Percentiles rank a stretch among this genome's conserved stretches.
These are phyloP conservation scores for Boletus sensibilis DNA, from an alignment of 768 basidiomycete genomes.

Conservation along the genomic window DNA sequence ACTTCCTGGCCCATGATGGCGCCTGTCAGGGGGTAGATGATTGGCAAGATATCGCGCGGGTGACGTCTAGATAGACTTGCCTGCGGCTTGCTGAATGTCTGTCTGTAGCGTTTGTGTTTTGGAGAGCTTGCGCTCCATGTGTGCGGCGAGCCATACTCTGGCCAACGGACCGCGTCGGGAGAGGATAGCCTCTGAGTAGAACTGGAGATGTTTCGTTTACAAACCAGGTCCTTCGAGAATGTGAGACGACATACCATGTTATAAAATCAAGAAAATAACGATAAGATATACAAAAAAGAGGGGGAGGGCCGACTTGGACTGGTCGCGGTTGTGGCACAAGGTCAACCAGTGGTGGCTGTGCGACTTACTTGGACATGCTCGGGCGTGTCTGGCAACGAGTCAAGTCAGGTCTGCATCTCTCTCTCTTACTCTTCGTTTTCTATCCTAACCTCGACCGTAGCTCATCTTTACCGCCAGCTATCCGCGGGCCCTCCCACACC, in stretches of 20 bases:
- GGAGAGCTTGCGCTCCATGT: conserved; percentile 97
- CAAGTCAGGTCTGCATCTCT: not conserved
- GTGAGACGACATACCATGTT: conserved; percentile 21
- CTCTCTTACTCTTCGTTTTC: not conserved
- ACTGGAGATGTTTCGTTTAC: conserved; percentile 43
- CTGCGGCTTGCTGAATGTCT: conserved; percentile 92
- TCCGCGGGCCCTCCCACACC: not conserved
- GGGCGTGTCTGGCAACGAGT: conserved; percentile 2
- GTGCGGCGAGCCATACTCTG: conserved; percentile 98
- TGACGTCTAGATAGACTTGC: conserved; percentile 35
- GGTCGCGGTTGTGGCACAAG: conserved; percentile 11
- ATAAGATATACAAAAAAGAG: conserved; percentile 21
- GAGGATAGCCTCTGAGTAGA: conserved; percentile 92
- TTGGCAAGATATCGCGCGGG: not conserved
- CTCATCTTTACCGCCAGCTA: not conserved
- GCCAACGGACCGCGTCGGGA: conserved; percentile 92
- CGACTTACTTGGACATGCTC: conserved; percentile 6
- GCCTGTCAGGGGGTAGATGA: conserved; percentile 41
- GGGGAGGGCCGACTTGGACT: not conserved
- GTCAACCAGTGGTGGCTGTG: conserved; percentile 30
- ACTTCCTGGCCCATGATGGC: conserved; percentile 94
- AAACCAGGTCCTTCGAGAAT: not conserved
- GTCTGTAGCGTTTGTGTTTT: conserved; percentile 94
- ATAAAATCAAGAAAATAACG: conserved; percentile 19
- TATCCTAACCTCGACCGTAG: not conserved